Evolutionary conservation across 106 monocot species (phyloP), one percentile per base, ranked within the genome.

Genomic region (Dendrobium catenatum): DNA sequence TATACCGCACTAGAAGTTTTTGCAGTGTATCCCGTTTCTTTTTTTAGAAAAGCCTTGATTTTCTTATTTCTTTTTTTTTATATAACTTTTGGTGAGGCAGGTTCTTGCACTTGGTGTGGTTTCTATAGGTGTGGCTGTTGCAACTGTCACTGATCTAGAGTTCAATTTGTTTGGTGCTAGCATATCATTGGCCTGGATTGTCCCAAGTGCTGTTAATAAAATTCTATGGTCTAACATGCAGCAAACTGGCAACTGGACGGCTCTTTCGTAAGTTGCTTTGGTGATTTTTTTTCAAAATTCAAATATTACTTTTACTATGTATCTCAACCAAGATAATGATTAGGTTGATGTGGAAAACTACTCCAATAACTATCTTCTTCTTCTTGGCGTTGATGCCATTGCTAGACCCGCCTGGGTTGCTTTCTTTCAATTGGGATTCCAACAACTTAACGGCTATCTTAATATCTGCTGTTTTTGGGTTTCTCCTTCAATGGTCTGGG

Each of bases 321-420:
- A 48, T 86, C 3, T 85, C 26, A 77, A 75, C 43, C 20, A 20
- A 51, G 51, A 44, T n/a, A 75, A 40, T 85, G 26, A 77, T 80
- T 86, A 96, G 96, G 79, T 90, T 96, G 82, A 96, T 96, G 96
- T 96, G 96, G 96, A 96, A 90, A 79, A 96, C 94, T 40, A 94
- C 94, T 24, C 96, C 96, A 51, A 78, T 94, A 67, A 96, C 96
- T 3, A 84, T 97, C 51, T 90, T 97, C 83, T 94, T 88, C 87
- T 94, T 94, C 73, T 54, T 97, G 83, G 86, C 89, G 83, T 84
- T 97, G 92, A 97, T 97, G 96, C 96, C 96, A 43, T 78, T 97
- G 72, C 77, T 97, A 79, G 96, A 97, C 72, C 96, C 96, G 79
- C 90, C 90, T 1, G 96, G 96, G 59, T 26, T 97, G 6, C 59